phyloP scores from a whole-genome alignment of 1,139 yeast species.

The Lodderomyces metapsilosis region DNA sequence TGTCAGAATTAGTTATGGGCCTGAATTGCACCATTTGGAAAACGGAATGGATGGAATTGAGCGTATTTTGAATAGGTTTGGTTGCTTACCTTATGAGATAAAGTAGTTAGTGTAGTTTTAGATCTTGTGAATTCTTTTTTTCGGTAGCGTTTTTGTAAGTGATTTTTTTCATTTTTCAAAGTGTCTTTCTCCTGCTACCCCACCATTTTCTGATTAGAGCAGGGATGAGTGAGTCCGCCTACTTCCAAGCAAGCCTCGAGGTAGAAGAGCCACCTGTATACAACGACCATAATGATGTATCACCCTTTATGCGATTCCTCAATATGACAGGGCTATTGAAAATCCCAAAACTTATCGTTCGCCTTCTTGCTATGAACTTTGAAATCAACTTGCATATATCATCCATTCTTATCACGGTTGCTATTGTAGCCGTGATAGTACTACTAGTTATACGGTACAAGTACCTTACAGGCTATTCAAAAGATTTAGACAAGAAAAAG shows the following conservation, averaged over 20 bases:
- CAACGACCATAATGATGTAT: background rate
- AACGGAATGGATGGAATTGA: constrained; percentile 71
- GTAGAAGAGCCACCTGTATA: background rate
- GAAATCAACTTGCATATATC: constrained; percentile 35
- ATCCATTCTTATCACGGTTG: constrained; percentile 24
- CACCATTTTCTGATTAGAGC: too few relatives aligned
- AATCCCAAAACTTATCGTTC: constrained; percentile 23
- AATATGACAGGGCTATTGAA: constrained; percentile 4
- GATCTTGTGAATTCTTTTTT: background rate
- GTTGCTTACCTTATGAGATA: constrained; percentile 37
- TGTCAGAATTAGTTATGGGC: constrained; percentile 65
- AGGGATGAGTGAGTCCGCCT: background rate
- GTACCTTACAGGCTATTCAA: constrained; percentile 38
- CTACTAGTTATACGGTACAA: constrained; percentile 39
- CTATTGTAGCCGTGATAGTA: constrained; percentile 20
- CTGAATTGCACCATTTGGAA: constrained; percentile 53
- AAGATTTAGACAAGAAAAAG: constrained; percentile 16
- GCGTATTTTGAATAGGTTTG: constrained; percentile 49
- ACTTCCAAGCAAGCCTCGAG: background rate
- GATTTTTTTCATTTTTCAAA: background rate
- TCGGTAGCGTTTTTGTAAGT: background rate
- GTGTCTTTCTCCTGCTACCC: too few relatives aligned
- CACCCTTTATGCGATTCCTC: background rate
- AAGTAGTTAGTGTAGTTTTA: constrained; percentile 1
- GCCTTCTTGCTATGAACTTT: constrained; percentile 28